These are phyloP conservation scores for Xylaria sp. DNA, from an alignment of 2,329 filamentous ascomycete species.

Conservation along the genomic window DNA sequence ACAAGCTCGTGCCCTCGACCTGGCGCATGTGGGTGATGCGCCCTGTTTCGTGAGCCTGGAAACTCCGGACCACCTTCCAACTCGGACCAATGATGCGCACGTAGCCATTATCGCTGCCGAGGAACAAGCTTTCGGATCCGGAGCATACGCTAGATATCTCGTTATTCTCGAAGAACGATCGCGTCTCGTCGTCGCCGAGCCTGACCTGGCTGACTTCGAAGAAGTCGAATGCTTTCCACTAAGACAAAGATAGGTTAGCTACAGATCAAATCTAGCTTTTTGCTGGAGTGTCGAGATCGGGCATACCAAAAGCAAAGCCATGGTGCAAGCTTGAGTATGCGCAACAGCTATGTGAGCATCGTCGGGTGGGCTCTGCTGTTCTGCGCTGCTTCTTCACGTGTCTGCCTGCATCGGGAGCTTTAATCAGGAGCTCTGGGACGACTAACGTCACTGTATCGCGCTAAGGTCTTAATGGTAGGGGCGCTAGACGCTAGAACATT, in stretches of 20 bases:
- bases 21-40: constrained; percentile 93
- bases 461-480: constrained; percentile 27
- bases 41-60: constrained; percentile 84
- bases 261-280: background rate
- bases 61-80: constrained; percentile 88
- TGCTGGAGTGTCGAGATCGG: background rate
- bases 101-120: constrained; percentile 85
- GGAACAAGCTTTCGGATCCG: constrained; percentile 88
- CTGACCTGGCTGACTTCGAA: constrained; percentile 92
- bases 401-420: constrained; percentile 25
- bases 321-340: constrained; percentile 40
- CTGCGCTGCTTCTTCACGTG: background rate
- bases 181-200: constrained; percentile 81
- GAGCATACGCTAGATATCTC: constrained; percentile 87
- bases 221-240: constrained; percentile 99
- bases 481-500: constrained; percentile 28
- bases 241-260: constrained; percentile 35
- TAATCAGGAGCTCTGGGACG: constrained; percentile 1
- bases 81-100: constrained; percentile 88
- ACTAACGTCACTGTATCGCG: constrained; percentile 45
- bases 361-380: constrained; percentile 30
- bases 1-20: constrained; percentile 83
- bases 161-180: constrained; percentile 81
- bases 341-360: constrained; percentile 41
- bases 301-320: constrained; percentile 52